These are phyloP conservation scores for Tylopilus vinaceipallidus DNA, from an alignment of 768 basidiomycete genomes.

Conservation along the genomic window DNA sequence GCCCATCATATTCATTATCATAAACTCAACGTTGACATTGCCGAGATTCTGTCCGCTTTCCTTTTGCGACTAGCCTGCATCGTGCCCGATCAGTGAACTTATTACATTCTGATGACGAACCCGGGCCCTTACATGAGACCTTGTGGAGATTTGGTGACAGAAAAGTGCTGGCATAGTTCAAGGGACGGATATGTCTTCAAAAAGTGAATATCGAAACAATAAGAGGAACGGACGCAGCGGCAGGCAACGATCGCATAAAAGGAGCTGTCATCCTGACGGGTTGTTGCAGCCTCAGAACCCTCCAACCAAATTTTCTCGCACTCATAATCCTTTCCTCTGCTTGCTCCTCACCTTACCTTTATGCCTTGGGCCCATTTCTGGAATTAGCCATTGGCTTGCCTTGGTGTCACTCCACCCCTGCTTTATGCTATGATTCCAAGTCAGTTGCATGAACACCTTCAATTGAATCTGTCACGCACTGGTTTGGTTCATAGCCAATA, in stretches of 20 bases:
- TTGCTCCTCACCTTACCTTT: background rate
- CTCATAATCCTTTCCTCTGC: constrained; percentile 7
- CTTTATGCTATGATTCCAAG: constrained; percentile 42
- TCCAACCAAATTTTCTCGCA: constrained; percentile 20
- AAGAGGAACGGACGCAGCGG: constrained; percentile 5
- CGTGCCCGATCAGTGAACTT: constrained; percentile 22
- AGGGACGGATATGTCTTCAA: constrained; percentile 7
- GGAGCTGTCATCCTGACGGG: constrained; percentile 3
- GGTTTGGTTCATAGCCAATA: constrained; percentile 61
- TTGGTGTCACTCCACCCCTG: constrained; percentile 31
- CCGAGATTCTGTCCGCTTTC: constrained; percentile 22
- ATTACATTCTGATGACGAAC: constrained; percentile 19
- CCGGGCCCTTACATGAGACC: constrained; percentile 5
- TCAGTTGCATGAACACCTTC: constrained; percentile 30
- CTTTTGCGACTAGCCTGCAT: constrained; percentile 24
- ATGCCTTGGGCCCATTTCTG: constrained; percentile 9
- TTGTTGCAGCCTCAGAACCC: background rate
- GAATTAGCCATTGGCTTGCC: constrained; percentile 15
- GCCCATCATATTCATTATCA: constrained; percentile 5
- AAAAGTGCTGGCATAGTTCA: constrained; percentile 9
- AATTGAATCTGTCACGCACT: constrained; percentile 32
- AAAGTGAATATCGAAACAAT: constrained; percentile 6
- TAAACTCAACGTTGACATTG: constrained; percentile 23
- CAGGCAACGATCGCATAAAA: constrained; percentile 22
- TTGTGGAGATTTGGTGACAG: constrained; percentile 24